Percentiles rank a stretch among this genome's conserved stretches.
These are phyloP conservation scores for Pseudocercospora fuligena DNA, from an alignment of 2,329 filamentous ascomycete genomes.

Conservation along the genomic window DNA sequence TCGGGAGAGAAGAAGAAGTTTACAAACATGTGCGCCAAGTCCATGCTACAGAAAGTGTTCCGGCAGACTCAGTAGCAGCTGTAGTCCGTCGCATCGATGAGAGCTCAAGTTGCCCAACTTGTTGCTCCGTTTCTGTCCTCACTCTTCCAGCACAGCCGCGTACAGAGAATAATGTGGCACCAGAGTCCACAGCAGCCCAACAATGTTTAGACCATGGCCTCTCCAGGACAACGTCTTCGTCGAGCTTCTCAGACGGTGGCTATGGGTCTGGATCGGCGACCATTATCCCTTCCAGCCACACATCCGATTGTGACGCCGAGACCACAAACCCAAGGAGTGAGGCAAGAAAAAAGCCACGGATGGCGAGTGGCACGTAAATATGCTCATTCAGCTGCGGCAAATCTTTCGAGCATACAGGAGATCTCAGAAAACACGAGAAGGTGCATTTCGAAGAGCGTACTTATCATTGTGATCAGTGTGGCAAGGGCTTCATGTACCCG, in stretches of 20 bases:
- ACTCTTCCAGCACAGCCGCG: neutral
- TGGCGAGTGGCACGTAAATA: conserved; percentile 9
- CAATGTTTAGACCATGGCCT: neutral
- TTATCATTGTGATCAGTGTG: conserved; percentile 7
- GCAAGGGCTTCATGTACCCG: conserved; percentile 18
- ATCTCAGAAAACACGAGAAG: conserved; percentile 20
- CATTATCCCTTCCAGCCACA: neutral
- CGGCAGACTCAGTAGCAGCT: neutral
- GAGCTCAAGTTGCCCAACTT: neutral
- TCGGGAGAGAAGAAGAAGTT: neutral
- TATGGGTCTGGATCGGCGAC: neutral
- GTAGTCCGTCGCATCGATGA: neutral
- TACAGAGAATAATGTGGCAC: neutral
- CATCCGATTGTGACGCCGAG: conserved; percentile 13
- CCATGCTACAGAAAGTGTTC: neutral
- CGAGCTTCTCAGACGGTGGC: neutral
- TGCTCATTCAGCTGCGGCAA: conserved; percentile 13
- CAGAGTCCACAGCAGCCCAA: neutral
- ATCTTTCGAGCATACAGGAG: conserved; percentile 17
- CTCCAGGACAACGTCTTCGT: neutral
- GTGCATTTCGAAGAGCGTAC: conserved; percentile 15
- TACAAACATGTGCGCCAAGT: neutral
- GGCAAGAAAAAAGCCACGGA: conserved; percentile 6
- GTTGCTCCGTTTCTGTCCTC: neutral
- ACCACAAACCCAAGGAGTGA: conserved; percentile 14